Evolutionary conservation across 805 yeast genomes (phyloP).

Genomic region (Hanseniaspora lachancei): DNA sequence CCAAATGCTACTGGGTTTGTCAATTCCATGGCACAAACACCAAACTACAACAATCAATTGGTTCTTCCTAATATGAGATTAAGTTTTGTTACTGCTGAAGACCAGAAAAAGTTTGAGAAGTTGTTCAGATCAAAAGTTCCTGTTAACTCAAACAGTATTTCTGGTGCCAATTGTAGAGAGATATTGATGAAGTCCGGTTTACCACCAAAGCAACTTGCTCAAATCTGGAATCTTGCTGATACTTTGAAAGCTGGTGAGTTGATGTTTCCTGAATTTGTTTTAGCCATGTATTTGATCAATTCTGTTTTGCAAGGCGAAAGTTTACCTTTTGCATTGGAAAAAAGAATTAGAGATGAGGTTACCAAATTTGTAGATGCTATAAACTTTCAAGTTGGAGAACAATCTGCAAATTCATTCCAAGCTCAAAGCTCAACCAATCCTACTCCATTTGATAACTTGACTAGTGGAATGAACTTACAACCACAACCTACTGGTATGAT

Average conservation of each 20-base stretch:
- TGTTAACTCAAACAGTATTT: slow-evolving; percentile 35
- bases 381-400: slow-evolving; percentile 61
- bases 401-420: slow-evolving; percentile 16
- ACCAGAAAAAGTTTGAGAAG: slow-evolving; percentile 76
- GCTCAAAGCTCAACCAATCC: slow-evolving; percentile 14
- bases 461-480: slow-evolving; percentile 22
- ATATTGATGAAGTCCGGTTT: slow-evolving; percentile 71
- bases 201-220: slow-evolving; percentile 60
- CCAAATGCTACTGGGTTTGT: slow-evolving; percentile 39
- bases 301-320: slow-evolving; percentile 63
- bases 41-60: slow-evolving; percentile 40
- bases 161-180: slow-evolving; percentile 63
- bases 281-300: slow-evolving; percentile 79
- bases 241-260: slow-evolving; percentile 73
- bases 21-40: slow-evolving; percentile 29
- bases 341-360: slow-evolving; percentile 67
- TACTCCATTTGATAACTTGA: slow-evolving; percentile 33
- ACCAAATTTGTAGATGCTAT: slow-evolving; percentile 81
- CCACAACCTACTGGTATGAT: slow-evolving; percentile 31
- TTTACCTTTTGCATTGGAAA: slow-evolving; percentile 61
- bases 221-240: slow-evolving; percentile 85
- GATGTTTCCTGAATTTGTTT: slow-evolving; percentile 85
- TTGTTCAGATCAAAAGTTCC: slow-evolving; percentile 70
- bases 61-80: slow-evolving; percentile 66
- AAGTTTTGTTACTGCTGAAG: slow-evolving; percentile 71